These are phyloP conservation scores for Gossypium ekmanianum DNA, from an alignment of 345 rosid genomes.

Conservation along the genomic window DNA sequence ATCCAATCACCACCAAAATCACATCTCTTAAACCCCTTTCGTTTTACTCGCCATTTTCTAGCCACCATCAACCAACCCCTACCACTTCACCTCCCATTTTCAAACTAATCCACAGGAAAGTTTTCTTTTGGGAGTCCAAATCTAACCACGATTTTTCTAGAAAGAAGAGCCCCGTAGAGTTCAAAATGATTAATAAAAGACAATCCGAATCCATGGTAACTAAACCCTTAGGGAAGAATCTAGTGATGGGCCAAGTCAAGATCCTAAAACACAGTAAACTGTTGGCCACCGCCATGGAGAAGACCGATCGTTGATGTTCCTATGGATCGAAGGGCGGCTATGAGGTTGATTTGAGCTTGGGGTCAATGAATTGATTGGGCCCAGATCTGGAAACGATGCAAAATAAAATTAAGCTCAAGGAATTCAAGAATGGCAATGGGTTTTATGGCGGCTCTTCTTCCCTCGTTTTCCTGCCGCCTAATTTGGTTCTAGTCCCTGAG, in stretches of 20 bases:
- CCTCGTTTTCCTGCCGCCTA: too few species aligned
- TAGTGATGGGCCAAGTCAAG: not conserved
- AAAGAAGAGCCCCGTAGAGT: not conserved
- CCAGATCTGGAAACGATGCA: conserved; percentile 42
- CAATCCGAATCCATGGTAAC: not conserved
- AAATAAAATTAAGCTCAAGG: conserved; percentile 32
- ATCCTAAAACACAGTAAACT: not conserved
- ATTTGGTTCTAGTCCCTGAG: too few species aligned
- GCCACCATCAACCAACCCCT: too few species aligned
- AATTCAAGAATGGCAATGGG: conserved; percentile 3
- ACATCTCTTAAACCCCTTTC: too few species aligned
- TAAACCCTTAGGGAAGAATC: not conserved
- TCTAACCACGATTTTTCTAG: not conserved
- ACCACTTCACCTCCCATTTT: too few species aligned
- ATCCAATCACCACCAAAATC: too few species aligned
- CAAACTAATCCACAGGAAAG: too few species aligned
- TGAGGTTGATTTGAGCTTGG: conserved; percentile 27
- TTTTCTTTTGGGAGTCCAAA: too few species aligned
- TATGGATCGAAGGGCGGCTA: not conserved
- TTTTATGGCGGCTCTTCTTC: not conserved
- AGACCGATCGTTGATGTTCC: not conserved
- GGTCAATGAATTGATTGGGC: conserved; percentile 43
- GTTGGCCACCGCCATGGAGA: not conserved
- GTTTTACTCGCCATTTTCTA: too few species aligned
- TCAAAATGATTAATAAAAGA: not conserved